Evolutionary conservation across 2,329 filamentous ascomycete genomes (phyloP).

Genomic region (Metarhizium humberi): DNA sequence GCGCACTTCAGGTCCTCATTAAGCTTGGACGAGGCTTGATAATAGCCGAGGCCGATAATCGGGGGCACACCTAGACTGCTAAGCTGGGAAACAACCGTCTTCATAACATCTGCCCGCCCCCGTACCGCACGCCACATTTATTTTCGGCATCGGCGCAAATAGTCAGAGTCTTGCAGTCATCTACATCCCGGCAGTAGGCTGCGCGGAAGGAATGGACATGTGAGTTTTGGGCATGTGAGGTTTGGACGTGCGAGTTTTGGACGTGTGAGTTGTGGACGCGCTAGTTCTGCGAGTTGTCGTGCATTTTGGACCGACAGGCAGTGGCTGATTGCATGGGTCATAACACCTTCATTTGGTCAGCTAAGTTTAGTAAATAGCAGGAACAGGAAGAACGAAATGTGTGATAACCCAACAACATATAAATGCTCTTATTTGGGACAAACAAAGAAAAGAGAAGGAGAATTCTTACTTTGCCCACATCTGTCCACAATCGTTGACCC

Average conservation of each 20-base stretch:
- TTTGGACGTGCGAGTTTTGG: no score
- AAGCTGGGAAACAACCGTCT: background rate
- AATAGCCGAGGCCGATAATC: background rate
- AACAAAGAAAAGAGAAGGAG: background rate
- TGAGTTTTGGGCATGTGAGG: background rate
- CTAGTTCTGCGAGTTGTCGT: background rate
- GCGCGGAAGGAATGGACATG: background rate
- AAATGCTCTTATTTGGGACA: no score
- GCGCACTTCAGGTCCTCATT: background rate
- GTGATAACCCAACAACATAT: background rate
- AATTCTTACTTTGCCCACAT: slow-evolving; percentile 18
- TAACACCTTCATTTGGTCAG: slow-evolving; percentile 18
- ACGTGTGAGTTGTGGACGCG: background rate
- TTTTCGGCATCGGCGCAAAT: slow-evolving; percentile 16
- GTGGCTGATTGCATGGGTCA: slow-evolving; percentile 15
- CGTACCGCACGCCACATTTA: slow-evolving; percentile 15
- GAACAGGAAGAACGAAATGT: background rate
- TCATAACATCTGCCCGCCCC: slow-evolving; percentile 8
- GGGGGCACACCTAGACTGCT: background rate
- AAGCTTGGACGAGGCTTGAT: background rate
- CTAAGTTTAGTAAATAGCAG: background rate
- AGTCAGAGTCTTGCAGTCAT: slow-evolving; percentile 15
- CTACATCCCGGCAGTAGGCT: background rate
- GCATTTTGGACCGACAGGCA: slow-evolving; percentile 14
- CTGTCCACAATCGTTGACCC: slow-evolving; percentile 16